Percentiles rank a stretch among this genome's conserved stretches.
Evolutionary conservation across 371 early-diverging fungal genomes (phyloP).

Genomic region (Syncephalis plumigaleata): DNA sequence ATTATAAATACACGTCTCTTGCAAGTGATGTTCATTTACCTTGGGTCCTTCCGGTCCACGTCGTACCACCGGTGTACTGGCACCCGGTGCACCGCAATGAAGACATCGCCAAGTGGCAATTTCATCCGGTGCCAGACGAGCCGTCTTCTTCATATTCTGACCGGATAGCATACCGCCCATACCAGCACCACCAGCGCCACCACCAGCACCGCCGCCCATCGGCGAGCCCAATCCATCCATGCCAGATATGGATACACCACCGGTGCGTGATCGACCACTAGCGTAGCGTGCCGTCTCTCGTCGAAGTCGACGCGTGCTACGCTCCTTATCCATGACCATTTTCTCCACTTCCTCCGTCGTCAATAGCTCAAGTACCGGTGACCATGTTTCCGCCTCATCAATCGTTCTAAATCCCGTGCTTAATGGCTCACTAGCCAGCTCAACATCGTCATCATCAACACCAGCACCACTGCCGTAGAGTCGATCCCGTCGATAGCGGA

Average conservation of each 20-base stretch:
- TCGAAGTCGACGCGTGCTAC: slow-evolving; percentile 29
- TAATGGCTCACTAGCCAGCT: slow-evolving; percentile 23
- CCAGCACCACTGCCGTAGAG: slow-evolving; percentile 19
- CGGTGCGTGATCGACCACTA: slow-evolving; percentile 1
- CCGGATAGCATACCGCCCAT: no score
- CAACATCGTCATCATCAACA: slow-evolving; percentile 12
- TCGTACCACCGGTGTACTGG: slow-evolving; percentile 21
- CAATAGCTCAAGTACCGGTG: slow-evolving; percentile 59
- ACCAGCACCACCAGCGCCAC: slow-evolving; percentile 3
- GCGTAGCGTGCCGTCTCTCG: slow-evolving; percentile 3
- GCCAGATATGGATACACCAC: neutral
- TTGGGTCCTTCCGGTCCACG: slow-evolving; percentile 24
- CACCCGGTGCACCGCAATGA: slow-evolving; percentile 20
- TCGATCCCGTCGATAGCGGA: slow-evolving; percentile 43
- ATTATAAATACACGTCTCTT: neutral
- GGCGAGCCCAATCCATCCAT: neutral
- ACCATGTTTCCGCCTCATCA: slow-evolving; percentile 59
- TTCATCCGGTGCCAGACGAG: slow-evolving; percentile 9
- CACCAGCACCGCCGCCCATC: slow-evolving; percentile 1
- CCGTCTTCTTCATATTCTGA: slow-evolving; percentile 6
- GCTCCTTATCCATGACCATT: slow-evolving; percentile 56
- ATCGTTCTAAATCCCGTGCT: slow-evolving; percentile 35
- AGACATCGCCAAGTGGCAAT: slow-evolving; percentile 18
- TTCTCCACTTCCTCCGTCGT: slow-evolving; percentile 68
- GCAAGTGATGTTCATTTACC: slow-evolving; percentile 6